Conservation (phyloP, 2,329 filamentous ascomycete genomes). For the Drechmeria coniospora region DNA sequence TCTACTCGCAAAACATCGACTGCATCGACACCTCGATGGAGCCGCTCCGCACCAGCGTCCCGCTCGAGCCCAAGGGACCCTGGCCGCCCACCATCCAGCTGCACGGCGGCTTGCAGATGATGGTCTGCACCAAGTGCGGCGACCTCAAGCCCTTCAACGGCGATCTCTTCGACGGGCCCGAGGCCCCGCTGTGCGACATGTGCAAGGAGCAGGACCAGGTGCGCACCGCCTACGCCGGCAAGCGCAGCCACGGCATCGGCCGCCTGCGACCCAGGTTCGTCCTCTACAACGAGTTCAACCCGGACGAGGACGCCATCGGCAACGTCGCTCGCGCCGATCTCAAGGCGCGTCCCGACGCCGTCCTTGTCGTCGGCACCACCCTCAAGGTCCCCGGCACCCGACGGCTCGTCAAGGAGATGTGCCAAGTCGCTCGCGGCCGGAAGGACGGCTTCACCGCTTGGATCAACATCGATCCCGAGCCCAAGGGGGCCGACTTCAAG, state of each 20-base stretch:
- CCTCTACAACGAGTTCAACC: constrained; percentile 93
- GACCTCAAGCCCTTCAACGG: constrained; percentile 62
- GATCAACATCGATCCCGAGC: constrained; percentile 83
- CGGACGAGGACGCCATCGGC: constrained; percentile 90
- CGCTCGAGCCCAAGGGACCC: constrained; percentile 66
- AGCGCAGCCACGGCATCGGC: constrained; percentile 87
- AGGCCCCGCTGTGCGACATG: constrained; percentile 61
- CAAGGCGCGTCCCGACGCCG: constrained; percentile 70
- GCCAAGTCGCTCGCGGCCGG: constrained; percentile 66
- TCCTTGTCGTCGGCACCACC: constrained; percentile 90
- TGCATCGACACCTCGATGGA: constrained; percentile 76
- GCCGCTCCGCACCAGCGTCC: constrained; percentile 66
- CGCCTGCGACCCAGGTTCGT: constrained; percentile 84
- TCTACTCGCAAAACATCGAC: constrained; percentile 96
- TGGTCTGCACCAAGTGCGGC: constrained; percentile 91
- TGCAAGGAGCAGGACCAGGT: constrained; percentile 64
- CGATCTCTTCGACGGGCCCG: constrained; percentile 67
- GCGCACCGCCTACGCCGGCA: constrained; percentile 60
- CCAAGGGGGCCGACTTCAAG: constrained; percentile 69
- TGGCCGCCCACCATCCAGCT: constrained; percentile 92
- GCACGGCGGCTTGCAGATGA: constrained; percentile 84
- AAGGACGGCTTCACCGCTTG: constrained; percentile 79
- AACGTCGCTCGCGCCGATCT: constrained; percentile 78
- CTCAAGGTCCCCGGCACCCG: constrained; percentile 89
- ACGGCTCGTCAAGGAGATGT: constrained; percentile 81